These are phyloP conservation scores for Salix exigua DNA, from an alignment of 345 rosid species.

Conservation along the genomic window DNA sequence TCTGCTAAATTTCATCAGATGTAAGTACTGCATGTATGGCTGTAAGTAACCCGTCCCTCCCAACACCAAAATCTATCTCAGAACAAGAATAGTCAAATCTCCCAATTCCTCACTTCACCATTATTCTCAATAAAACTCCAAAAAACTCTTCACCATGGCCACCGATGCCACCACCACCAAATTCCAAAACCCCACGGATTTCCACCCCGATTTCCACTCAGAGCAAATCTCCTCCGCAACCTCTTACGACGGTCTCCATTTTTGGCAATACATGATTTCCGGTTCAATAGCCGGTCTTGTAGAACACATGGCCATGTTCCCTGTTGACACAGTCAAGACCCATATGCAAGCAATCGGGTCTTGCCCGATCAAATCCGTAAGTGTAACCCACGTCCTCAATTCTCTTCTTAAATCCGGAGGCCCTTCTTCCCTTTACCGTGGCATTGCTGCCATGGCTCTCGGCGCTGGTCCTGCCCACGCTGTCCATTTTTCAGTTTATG, in stretches of 20 bases:
- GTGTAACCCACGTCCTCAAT: slow-evolving; percentile 68
- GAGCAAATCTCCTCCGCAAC: slow-evolving; percentile 31
- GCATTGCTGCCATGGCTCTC: slow-evolving; percentile 93
- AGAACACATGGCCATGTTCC: slow-evolving; percentile 99
- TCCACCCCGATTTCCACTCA: slow-evolving; percentile 61
- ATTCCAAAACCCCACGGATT: slow-evolving; percentile 53
- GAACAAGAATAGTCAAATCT: neutral
- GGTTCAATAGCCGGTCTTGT: slow-evolving; percentile 90
- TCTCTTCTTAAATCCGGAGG: slow-evolving; percentile 73
- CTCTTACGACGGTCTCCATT: slow-evolving; percentile 59
- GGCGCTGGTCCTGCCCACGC: slow-evolving; percentile 99
- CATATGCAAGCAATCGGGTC: slow-evolving; percentile 95
- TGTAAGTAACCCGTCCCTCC: neutral
- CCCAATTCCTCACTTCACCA: neutral
- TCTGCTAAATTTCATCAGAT: neutral
- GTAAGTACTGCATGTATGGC: neutral
- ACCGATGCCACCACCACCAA: slow-evolving; percentile 63
- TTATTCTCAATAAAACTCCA: neutral
- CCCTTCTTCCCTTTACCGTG: slow-evolving; percentile 68
- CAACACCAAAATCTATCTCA: neutral
- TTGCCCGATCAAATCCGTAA: slow-evolving; percentile 80
- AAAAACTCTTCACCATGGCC: slow-evolving; percentile 32
- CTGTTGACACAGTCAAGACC: slow-evolving; percentile 93
- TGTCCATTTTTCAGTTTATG: slow-evolving; percentile 87
- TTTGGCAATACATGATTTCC: slow-evolving; percentile 93